Conservation (phyloP, 169 alveolate genomes). For the Theileria equi region DNA sequence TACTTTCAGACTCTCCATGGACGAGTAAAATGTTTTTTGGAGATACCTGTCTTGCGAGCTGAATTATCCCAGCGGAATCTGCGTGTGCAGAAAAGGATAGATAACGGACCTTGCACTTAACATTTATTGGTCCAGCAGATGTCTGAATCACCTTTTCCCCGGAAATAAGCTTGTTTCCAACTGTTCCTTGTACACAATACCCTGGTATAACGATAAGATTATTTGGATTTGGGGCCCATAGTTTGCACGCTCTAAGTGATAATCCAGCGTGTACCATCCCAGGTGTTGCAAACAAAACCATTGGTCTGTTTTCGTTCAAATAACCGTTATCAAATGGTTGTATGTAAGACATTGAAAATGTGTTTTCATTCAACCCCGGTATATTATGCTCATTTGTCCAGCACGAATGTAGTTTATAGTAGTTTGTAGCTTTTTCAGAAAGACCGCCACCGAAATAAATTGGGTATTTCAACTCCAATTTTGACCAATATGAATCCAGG, state of each 20-base stretch:
- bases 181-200: constrained; percentile 96
- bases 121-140: constrained; percentile 72
- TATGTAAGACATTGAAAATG: constrained; percentile 90
- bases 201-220: constrained; percentile 95
- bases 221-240: constrained; percentile 92
- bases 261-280: constrained; percentile 99
- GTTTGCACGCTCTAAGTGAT: constrained; percentile 91
- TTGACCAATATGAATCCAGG: constrained; percentile 94
- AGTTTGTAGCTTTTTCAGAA: constrained; percentile 95
- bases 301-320: constrained; percentile 90
- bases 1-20: constrained; percentile 97
- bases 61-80: constrained; percentile 94
- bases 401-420: constrained; percentile 89
- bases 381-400: constrained; percentile 91
- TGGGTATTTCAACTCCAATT: constrained; percentile 88
- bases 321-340: constrained; percentile 87
- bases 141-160: constrained; percentile 61
- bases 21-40: constrained; percentile 92
- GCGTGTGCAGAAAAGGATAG: constrained; percentile 98
- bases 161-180: constrained; percentile 90
- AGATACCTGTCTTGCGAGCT: constrained; percentile 80
- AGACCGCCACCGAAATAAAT: constrained; percentile 96
- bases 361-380: constrained; percentile 78
- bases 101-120: constrained; percentile 89
- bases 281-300: constrained; percentile 98